These are phyloP conservation scores for Magnaporthiopsis incrustans DNA, from an alignment of 2,329 filamentous ascomycete species.

Conservation along the genomic window DNA sequence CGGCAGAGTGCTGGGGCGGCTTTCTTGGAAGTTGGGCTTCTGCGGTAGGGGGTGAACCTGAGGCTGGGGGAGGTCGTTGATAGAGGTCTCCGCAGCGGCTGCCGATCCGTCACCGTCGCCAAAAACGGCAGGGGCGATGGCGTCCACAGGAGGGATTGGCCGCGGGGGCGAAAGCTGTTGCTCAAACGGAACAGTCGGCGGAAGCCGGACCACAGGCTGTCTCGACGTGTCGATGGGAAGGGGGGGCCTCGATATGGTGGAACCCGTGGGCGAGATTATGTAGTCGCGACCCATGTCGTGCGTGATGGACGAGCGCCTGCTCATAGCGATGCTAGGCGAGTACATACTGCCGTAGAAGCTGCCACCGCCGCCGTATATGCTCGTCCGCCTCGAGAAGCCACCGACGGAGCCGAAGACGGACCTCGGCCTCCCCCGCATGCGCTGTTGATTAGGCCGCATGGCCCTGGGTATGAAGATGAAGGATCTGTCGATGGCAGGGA, in stretches of 20 bases:
- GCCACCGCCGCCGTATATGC: constrained; percentile 49
- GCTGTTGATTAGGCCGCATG: constrained; percentile 75
- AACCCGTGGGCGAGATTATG: constrained; percentile 73
- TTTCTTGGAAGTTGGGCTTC: constrained; percentile 51
- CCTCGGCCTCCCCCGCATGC: constrained; percentile 64
- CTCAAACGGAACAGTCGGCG: constrained; percentile 43
- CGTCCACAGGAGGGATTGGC: neutral
- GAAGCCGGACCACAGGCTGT: constrained; percentile 70
- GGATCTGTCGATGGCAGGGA: constrained; percentile 80
- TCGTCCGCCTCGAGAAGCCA: constrained; percentile 70
- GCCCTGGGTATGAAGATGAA: constrained; percentile 98
- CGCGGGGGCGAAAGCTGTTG: neutral
- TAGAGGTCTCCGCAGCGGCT: constrained; percentile 26
- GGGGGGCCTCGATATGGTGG: constrained; percentile 61
- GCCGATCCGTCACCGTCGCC: neutral
- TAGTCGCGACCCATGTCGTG: constrained; percentile 62
- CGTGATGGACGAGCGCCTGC: constrained; percentile 72
- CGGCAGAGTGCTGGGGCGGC: constrained; percentile 44
- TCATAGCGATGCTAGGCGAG: constrained; percentile 80
- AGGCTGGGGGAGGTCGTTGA: constrained; percentile 46
- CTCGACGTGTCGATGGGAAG: constrained; percentile 53
- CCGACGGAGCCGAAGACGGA: constrained; percentile 62
- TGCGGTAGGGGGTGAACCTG: constrained; percentile 52
- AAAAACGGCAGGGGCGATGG: neutral
- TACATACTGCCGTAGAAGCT: constrained; percentile 68